Base-by-base conservation (phyloP, 805 yeast genomes). In the Pichia nanzhaoensis region DNA sequence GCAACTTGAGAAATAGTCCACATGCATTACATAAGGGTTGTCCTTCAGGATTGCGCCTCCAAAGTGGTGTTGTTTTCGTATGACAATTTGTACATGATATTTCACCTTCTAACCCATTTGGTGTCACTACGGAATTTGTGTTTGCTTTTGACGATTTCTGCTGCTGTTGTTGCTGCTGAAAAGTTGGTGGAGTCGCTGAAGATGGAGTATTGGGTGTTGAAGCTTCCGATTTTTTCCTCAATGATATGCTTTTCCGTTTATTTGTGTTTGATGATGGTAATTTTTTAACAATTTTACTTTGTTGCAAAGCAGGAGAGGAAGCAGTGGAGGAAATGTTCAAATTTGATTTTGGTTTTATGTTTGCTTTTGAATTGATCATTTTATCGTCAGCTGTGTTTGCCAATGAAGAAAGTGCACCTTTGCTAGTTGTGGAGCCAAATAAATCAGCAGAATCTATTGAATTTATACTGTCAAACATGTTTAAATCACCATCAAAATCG, bases 21-120 rank as follows among this genome's bases (percentile, higher is more conserved):
- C 99, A 91, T 0, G 99, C 98, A 63, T 91, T 91, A 67, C 98
- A 91, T 48, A 91, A 68, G 0, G 96, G 95, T 57, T 86, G 83
- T 2, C 97, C 97, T 48, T 85, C 86, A 0, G 95, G 89, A 55
- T 88, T 87, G 41, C 97, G 73, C 55, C 99, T 71, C 99, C 99
- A 91, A 16, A 91, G 64, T 1, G 99, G 99, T 0, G 99, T 91
- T 16, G 95, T 89, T 51, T 75, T 79, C 0, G 99, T 91, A 57
- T 84, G 82, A 64, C 99, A 91, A 65, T 91, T 91, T 16, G 91
- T 81, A 64, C 98, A 91, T 5, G 61, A 52, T 8, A 60, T 59
- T 34, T 51, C 48, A 7, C 41, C 42, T 13, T 49, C 52, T 42
- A 30, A 40, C 22, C 34, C 46, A 14, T 49, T 39, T 21, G 48